phyloP scores from a whole-genome alignment of 2,329 filamentous ascomycete species.

The Fusarium sterilihyphosum region DNA sequence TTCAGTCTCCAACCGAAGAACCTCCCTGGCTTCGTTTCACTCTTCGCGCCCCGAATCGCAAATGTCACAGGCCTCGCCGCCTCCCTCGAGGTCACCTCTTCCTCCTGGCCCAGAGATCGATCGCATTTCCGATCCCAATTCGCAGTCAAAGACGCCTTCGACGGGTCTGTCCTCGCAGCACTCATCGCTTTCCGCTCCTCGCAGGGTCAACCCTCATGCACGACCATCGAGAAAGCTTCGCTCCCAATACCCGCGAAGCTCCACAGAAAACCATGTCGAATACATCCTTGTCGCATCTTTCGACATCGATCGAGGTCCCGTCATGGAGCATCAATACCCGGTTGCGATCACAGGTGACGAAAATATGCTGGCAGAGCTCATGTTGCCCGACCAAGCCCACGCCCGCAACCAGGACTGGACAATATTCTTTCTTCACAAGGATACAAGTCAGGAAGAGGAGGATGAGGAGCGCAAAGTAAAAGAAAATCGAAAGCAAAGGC shows the following conservation, averaged over 20 bases:
- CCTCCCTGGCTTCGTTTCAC: conserved; percentile 73
- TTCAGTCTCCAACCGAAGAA: conserved; percentile 51
- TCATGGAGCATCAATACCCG: conserved; percentile 99
- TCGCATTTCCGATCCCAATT: conserved; percentile 67
- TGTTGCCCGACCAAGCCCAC: conserved; percentile 97
- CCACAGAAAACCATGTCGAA: conserved; percentile 92
- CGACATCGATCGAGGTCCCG: conserved; percentile 92
- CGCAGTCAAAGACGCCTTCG: conserved; percentile 68
- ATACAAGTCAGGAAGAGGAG: conserved; percentile 85
- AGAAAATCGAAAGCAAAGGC: conserved; percentile 60
- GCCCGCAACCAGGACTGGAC: conserved; percentile 97
- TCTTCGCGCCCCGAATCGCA: conserved; percentile 67
- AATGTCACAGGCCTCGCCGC: conserved; percentile 64
- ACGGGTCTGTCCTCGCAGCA: conserved; percentile 70
- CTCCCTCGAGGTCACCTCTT: conserved; percentile 66
- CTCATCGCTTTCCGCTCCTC: conserved; percentile 65
- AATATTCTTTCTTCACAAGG: conserved; percentile 98
- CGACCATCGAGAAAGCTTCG: conserved; percentile 67
- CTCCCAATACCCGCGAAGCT: conserved; percentile 80
- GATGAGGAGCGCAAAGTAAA: conserved; percentile 73
- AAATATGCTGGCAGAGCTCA: conserved; percentile 97
- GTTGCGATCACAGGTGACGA: conserved; percentile 96
- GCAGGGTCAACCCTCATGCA: conserved; percentile 61
- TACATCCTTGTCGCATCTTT: conserved; percentile 98
- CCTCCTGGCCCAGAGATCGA: conserved; percentile 60